phyloP scores from a whole-genome alignment of 768 basidiomycete genomes.

The Suillus luteus region DNA sequence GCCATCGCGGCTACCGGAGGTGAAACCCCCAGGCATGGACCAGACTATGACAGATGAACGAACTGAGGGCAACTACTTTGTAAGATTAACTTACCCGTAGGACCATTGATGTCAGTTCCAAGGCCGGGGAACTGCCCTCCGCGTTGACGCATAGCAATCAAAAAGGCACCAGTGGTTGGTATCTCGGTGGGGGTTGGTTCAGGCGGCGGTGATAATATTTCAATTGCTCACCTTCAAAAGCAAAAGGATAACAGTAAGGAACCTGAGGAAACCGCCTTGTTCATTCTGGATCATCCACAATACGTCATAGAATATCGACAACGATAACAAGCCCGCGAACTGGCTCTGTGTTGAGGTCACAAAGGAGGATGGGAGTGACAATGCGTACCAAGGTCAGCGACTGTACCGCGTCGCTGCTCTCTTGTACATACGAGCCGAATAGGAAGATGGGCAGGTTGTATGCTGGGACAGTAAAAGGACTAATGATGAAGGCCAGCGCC shows the following conservation, averaged over 20 bases:
- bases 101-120: slow-evolving; percentile 52
- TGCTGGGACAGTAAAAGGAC: slow-evolving; percentile 56
- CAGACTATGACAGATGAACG: slow-evolving; percentile 49
- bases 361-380: neutral
- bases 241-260: slow-evolving; percentile 56
- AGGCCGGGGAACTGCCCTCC: slow-evolving; percentile 57
- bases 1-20: slow-evolving; percentile 51
- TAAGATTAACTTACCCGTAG: slow-evolving; percentile 49
- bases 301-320: slow-evolving; percentile 67
- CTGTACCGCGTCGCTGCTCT: slow-evolving; percentile 62
- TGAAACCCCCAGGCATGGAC: slow-evolving; percentile 79
- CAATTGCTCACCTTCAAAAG: slow-evolving; percentile 53
- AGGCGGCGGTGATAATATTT: neutral
- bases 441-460: slow-evolving; percentile 87
- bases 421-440: slow-evolving; percentile 74
- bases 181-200: slow-evolving; percentile 40
- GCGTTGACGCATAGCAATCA: slow-evolving; percentile 54
- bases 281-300: slow-evolving; percentile 64
- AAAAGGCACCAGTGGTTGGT: slow-evolving; percentile 58
- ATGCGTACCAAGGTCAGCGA: slow-evolving; percentile 61
- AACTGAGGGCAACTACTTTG: neutral
- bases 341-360: slow-evolving; percentile 29
- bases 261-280: slow-evolving; percentile 55
- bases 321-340: slow-evolving; percentile 66
- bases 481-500: slow-evolving; percentile 62